Base-by-base conservation (phyloP, 2,329 filamentous ascomycete species). In the Keithomyces neogunnii region DNA sequence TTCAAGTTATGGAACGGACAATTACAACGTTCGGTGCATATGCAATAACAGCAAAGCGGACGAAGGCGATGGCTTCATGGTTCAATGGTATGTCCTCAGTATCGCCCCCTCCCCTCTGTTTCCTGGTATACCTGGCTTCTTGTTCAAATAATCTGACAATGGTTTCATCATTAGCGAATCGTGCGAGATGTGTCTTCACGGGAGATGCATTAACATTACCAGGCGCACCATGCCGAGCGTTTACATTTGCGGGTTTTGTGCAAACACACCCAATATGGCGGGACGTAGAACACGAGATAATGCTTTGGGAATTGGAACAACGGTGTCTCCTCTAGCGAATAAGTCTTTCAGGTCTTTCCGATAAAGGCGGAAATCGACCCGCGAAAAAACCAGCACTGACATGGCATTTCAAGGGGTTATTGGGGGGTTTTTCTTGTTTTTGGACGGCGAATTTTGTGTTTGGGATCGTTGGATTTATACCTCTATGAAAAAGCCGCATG, bases 101-200 rank as follows among this genome's bases (percentile, higher is more conserved):
- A 10, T 11, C 40, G 5, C 40, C 26, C 26, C 19, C 19, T 19
- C 19, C 19, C 19, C 19, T 19, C 19, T 19, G 19, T 19, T 19
- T 19, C 19, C 19, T 19, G 19, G 10, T 6, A 30, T 8, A 11
- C 3, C 8, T 33, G n/a, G 4, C 38, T 31, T 30, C 10, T 13
- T n/a, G 28, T 13, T 13, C 2, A 3, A 3, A 4, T 19, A 33
- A 3, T 31, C 28, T 44, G 28, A 44, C 28, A 30, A 7, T 7
- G 3, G 19, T 13, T 7, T 13, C 9, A 19, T 26, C 13, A 11
- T 30, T 57, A 85, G 81, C 59, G 77, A 84, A 66, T 81, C 79
- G 29, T 85, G 82, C 61, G 81, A 84, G 59, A 77, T 82, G 70
- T 82, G 77, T 74, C 75, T 84, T 32, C 82, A 85, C 61, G 80